phyloP scores from a whole-genome alignment of 345 rosid species.

The Citrus maxima region DNA sequence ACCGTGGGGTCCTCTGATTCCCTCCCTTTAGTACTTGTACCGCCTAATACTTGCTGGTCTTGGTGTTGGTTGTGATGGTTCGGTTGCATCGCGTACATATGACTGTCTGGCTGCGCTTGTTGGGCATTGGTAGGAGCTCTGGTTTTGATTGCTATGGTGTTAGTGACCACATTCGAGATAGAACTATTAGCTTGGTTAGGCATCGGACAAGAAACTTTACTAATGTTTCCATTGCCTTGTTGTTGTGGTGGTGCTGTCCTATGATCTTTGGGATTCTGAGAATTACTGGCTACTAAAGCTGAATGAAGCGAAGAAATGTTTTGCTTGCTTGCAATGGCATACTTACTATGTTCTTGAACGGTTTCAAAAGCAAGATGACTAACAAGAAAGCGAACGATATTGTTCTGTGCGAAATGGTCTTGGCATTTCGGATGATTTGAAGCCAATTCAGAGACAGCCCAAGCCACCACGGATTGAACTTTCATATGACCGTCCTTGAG shows the following conservation, averaged over 20 bases:
- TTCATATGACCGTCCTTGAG: conserved; percentile 86
- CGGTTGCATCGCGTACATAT: background rate
- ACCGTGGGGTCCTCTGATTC: conserved; percentile 53
- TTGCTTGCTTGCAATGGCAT: conserved; percentile 51
- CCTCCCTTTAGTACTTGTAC: conserved; percentile 60
- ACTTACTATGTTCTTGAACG: conserved; percentile 72
- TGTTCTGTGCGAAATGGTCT: conserved; percentile 71
- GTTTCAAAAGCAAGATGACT: conserved; percentile 89
- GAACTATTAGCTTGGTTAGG: conserved; percentile 39
- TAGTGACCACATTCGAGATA: conserved; percentile 45
- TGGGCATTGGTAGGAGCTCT: conserved; percentile 16
- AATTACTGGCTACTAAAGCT: conserved; percentile 44
- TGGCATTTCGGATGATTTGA: conserved; percentile 60
- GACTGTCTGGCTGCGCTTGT: conserved; percentile 11
- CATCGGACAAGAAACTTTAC: conserved; percentile 39
- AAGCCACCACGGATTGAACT: conserved; percentile 65
- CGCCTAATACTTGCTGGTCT: conserved; percentile 33
- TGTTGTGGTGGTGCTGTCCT: background rate
- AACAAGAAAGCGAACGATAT: conserved; percentile 67
- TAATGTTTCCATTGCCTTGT: conserved; percentile 19
- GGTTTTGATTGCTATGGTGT: conserved; percentile 36
- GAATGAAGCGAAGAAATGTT: conserved; percentile 44
- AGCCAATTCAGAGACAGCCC: conserved; percentile 74
- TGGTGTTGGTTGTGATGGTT: conserved; percentile 22
- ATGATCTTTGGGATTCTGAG: background rate